Evolutionary conservation across 345 rosid species (phyloP).

Genomic region (Syzygium oleosum): DNA sequence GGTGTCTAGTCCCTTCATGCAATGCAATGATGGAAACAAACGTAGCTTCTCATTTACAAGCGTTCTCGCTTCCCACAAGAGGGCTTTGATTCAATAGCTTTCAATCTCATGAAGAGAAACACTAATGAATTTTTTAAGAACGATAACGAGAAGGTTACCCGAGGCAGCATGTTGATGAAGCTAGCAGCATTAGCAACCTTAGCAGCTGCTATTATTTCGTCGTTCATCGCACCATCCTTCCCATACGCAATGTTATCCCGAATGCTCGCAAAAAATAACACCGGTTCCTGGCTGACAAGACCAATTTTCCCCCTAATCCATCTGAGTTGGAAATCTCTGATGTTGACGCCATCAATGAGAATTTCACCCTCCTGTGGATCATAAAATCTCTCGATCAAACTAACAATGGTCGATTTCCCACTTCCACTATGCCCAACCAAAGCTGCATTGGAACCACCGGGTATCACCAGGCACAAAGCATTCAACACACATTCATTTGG

Average conservation of each 20-base stretch:
- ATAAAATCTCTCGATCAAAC: constrained; percentile 66
- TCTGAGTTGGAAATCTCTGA: constrained; percentile 46
- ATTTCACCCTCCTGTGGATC: constrained; percentile 55
- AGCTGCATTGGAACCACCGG: constrained; percentile 51
- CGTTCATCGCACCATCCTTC: constrained; percentile 35
- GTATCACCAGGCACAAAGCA: constrained; percentile 42
- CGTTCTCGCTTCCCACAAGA: not conserved
- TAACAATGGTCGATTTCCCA: constrained; percentile 59
- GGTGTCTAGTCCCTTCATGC: constrained; percentile 49
- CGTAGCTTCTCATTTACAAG: not conserved
- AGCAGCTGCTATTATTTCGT: constrained; percentile 49
- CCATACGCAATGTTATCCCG: constrained; percentile 55
- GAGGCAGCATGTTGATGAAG: constrained; percentile 56
- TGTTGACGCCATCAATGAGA: constrained; percentile 43
- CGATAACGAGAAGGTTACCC: constrained; percentile 10
- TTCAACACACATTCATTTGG: constrained; percentile 43
- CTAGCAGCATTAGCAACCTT: constrained; percentile 57
- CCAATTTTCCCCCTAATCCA: constrained; percentile 67
- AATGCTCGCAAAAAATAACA: constrained; percentile 48
- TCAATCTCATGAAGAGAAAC: not conserved
- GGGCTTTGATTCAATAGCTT: not conserved
- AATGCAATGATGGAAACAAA: not conserved
- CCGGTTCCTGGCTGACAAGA: constrained; percentile 78
- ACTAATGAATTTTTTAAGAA: not conserved
- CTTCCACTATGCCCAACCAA: constrained; percentile 72